A percentile compares a stretch with the other conserved stretches of the same genome.
phyloP scores from a whole-genome alignment of 192 early-diverging fungal genomes.

The Kickxella alabastrina region DNA sequence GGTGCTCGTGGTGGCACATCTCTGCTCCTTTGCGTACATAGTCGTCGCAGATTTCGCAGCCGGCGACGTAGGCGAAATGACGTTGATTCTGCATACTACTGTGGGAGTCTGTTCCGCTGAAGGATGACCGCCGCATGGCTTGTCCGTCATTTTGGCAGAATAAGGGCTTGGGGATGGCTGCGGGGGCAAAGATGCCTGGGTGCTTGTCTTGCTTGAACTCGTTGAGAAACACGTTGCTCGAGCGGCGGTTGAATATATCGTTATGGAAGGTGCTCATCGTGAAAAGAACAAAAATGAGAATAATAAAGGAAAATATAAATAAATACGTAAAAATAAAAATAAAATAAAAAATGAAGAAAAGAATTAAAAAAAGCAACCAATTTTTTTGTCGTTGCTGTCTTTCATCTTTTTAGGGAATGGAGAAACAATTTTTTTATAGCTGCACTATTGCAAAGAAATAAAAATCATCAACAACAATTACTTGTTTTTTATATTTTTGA shows the following conservation, averaged over 20 bases:
- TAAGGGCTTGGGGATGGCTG: slow-evolving; percentile 39
- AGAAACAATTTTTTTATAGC: no score
- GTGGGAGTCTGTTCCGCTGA: not conserved
- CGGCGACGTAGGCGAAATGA: slow-evolving; percentile 42
- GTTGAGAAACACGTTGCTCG: slow-evolving; percentile 16
- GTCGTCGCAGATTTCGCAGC: slow-evolving; percentile 45
- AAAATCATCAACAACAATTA: not conserved
- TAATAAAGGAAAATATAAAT: not conserved
- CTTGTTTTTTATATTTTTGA: no score
- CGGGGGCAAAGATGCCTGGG: slow-evolving; percentile 31
- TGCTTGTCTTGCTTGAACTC: slow-evolving; percentile 32
- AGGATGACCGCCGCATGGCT: slow-evolving; percentile 16
- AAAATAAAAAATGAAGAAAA: not conserved
- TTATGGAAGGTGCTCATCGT: slow-evolving; percentile 45
- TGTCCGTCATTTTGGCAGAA: slow-evolving; percentile 14
- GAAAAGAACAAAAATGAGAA: not conserved
- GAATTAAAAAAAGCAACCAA: not conserved
- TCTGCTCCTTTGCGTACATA: slow-evolving; percentile 26
- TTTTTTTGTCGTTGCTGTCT: not conserved
- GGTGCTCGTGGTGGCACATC: slow-evolving; percentile 41
- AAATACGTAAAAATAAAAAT: slow-evolving; percentile 1
- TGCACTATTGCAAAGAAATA: no score
- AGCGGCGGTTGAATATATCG: slow-evolving; percentile 25
- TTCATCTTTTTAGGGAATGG: not conserved
- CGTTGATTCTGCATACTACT: no score